Conservation (phyloP, 495 filamentous ascomycete genomes). For the Penicillium tannophilum region DNA sequence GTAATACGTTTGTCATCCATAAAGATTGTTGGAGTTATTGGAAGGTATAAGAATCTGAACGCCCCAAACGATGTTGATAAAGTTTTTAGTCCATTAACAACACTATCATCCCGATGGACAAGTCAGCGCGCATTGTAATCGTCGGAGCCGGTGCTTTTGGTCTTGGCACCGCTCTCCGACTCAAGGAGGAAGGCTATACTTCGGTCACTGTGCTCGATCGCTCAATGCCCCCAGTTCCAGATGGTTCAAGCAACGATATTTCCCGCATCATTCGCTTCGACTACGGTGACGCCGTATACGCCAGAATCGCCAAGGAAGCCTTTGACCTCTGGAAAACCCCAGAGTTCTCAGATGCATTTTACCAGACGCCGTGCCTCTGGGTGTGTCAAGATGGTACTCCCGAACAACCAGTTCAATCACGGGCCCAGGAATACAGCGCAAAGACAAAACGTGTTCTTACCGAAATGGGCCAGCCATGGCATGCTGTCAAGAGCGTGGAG, state of each 20-base stretch:
- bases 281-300: slow-evolving; percentile 69
- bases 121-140: slow-evolving; percentile 56
- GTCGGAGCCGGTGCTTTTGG: slow-evolving; percentile 74
- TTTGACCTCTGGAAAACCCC: slow-evolving; percentile 64
- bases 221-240: slow-evolving; percentile 55
- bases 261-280: slow-evolving; percentile 73
- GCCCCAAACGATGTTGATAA: neutral
- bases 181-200: slow-evolving; percentile 53
- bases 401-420: slow-evolving; percentile 42
- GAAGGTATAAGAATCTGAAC: neutral
- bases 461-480: slow-evolving; percentile 39
- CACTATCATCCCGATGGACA: slow-evolving; percentile 21
- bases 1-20: too few relatives aligned
- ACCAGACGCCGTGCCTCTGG: slow-evolving; percentile 36
- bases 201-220: slow-evolving; percentile 68
- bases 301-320: slow-evolving; percentile 62
- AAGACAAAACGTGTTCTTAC: slow-evolving; percentile 41
- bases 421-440: slow-evolving; percentile 38
- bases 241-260: slow-evolving; percentile 66
- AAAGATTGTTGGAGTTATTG: too few relatives aligned
- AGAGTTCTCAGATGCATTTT: slow-evolving; percentile 34
- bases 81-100: neutral
- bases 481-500: slow-evolving; percentile 37
- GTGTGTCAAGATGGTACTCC: slow-evolving; percentile 27
- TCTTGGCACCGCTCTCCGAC: slow-evolving; percentile 59